Conservation (phyloP, 2,329 filamentous ascomycete species). For the Sclerotinia nivalis region DNA sequence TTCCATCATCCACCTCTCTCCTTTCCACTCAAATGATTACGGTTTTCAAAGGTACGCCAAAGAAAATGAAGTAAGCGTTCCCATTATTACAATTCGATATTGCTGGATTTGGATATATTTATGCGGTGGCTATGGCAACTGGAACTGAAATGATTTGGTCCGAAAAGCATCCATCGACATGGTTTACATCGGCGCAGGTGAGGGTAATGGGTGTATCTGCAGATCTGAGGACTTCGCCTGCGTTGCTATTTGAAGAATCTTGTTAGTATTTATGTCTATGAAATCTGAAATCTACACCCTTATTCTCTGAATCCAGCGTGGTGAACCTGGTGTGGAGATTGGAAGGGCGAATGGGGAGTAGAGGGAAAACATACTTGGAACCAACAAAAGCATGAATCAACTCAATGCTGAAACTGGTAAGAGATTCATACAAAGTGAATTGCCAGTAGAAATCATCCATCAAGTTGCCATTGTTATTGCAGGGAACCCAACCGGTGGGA, state of each 20-base stretch:
- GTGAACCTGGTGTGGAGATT: not conserved
- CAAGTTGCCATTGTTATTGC: constrained; percentile 23
- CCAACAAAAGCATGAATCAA: constrained; percentile 35
- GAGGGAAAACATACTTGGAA: constrained; percentile 27
- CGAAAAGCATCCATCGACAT: constrained; percentile 22
- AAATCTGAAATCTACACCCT: not conserved
- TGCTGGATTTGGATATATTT: not conserved
- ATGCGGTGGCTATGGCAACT: not conserved
- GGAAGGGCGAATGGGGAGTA: no score
- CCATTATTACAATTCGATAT: not conserved
- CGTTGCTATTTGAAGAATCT: not conserved
- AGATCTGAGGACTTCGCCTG: constrained; percentile 5
- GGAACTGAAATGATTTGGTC: constrained; percentile 17
- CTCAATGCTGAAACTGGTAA: constrained; percentile 30
- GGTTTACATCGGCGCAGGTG: constrained; percentile 21
- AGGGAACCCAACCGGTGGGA: constrained; percentile 28
- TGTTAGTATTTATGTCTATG: not conserved
- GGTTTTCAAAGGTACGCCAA: not conserved
- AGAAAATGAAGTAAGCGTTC: not conserved
- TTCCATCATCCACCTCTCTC: not conserved
- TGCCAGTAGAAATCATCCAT: constrained; percentile 32
- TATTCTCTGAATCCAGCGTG: not conserved
- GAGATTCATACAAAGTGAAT: constrained; percentile 29
- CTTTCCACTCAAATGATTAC: not conserved
- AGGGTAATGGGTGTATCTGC: constrained; percentile 1